Percentiles rank a stretch among this genome's conserved stretches.
Evolutionary conservation across 129 eudicot species (phyloP).

Genomic region (Logfia minima): DNA sequence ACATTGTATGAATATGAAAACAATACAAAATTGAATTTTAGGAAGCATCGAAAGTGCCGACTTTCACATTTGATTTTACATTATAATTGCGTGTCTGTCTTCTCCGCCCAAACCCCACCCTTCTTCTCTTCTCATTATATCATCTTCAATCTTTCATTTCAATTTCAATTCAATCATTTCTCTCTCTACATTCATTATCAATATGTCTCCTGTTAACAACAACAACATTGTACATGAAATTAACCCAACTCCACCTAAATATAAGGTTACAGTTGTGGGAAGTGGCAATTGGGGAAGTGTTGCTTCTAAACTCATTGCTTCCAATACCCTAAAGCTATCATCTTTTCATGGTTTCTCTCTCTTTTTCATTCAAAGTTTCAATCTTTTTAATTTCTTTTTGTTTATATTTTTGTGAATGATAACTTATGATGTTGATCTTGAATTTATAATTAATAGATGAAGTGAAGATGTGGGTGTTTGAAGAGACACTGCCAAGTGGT

Average conservation of each 20-base stretch:
- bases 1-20: conserved; percentile 4
- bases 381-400: not conserved
- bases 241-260: conserved; percentile 38
- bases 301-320: conserved; percentile 96
- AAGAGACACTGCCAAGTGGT: conserved; percentile 81
- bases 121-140: conserved; percentile 20
- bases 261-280: conserved; percentile 80
- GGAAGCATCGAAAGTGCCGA: conserved; percentile 55
- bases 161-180: conserved; percentile 13
- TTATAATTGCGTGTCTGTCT: conserved; percentile 42
- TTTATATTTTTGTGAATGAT: not conserved
- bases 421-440: conserved; percentile 32
- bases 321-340: conserved; percentile 66
- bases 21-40: not conserved
- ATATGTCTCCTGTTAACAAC: conserved; percentile 45
- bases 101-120: conserved; percentile 55
- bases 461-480: conserved; percentile 99
- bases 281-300: conserved; percentile 99
- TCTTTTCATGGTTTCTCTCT: conserved; percentile 70
- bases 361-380: not conserved
- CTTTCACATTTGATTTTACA: not conserved
- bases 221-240: conserved; percentile 19
- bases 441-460: conserved; percentile 55
- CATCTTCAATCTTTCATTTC: not conserved
- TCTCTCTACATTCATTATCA: not conserved